Conservation (phyloP, 164 flowering plant genomes). For the Amborella trichopoda region DNA sequence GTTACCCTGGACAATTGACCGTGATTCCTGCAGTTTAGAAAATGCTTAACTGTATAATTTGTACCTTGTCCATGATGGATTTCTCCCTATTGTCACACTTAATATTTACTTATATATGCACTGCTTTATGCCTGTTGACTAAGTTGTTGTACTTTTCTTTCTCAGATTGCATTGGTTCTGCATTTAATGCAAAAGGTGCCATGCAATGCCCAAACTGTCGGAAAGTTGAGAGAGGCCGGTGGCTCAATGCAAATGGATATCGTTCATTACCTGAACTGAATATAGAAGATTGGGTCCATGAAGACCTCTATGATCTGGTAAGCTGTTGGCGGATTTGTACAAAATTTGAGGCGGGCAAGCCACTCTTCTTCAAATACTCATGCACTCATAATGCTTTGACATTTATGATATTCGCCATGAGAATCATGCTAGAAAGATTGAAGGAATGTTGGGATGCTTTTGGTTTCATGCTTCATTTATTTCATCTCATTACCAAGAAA, state of each 20-base stretch:
- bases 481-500: no score
- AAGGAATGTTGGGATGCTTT: no score
- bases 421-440: no score
- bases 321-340: neutral
- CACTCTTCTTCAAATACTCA: neutral
- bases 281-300: slow-evolving; percentile 62
- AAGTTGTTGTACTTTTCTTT: no score
- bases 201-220: slow-evolving; percentile 93
- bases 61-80: no score
- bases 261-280: slow-evolving; percentile 41
- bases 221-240: slow-evolving; percentile 72
- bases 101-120: no score
- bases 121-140: no score
- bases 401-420: neutral
- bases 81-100: no score
- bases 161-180: slow-evolving; percentile 86
- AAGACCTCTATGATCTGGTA: slow-evolving; percentile 74
- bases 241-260: slow-evolving; percentile 62
- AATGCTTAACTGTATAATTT: no score
- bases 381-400: neutral
- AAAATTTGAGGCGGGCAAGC: neutral
- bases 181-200: slow-evolving; percentile 63
- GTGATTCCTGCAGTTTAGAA: no score
- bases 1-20: no score
- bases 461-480: no score